Conservation (phyloP, 2,329 filamentous ascomycete genomes). For the Colletotrichum cereale region DNA sequence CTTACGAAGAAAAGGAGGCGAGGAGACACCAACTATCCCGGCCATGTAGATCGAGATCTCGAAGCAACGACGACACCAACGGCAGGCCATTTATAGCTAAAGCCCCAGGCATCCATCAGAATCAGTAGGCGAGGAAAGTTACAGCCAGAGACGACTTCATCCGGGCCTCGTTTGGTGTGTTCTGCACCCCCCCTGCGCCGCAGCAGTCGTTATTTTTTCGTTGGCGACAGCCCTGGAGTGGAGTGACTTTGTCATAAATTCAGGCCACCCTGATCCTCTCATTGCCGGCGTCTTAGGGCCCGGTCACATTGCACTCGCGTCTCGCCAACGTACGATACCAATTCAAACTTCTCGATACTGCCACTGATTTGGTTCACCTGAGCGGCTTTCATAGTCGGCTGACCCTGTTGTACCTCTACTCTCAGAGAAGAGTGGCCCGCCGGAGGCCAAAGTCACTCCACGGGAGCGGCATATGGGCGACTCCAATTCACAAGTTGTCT, state of each 20-base stretch:
- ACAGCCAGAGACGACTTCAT: conserved; percentile 14
- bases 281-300: conserved; percentile 24
- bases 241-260: conserved; percentile 36
- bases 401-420: conserved; percentile 13
- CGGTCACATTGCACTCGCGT: conserved; percentile 22
- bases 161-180: conserved; percentile 25
- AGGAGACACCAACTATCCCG: conserved; percentile 18
- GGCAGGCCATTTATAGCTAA: conserved; percentile 34
- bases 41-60: conserved; percentile 33
- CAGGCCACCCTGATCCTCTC: conserved; percentile 32
- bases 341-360: conserved; percentile 9
- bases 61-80: conserved; percentile 19
- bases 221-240: conserved; percentile 38
- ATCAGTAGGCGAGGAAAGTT: conserved; percentile 1
- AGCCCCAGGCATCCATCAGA: background rate
- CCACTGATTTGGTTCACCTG: conserved; percentile 35
- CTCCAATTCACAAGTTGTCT: conserved; percentile 25
- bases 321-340: conserved; percentile 25
- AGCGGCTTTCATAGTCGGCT: conserved; percentile 32
- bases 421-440: conserved; percentile 17
- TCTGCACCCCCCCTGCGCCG: conserved; percentile 19
- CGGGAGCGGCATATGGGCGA: conserved; percentile 24
- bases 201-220: conserved; percentile 14
- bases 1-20: conserved; percentile 23
- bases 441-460: conserved; percentile 33